Evolutionary conservation across 352 stramenopile genomes (phyloP).

Genomic region (Pythium dissotocum): DNA sequence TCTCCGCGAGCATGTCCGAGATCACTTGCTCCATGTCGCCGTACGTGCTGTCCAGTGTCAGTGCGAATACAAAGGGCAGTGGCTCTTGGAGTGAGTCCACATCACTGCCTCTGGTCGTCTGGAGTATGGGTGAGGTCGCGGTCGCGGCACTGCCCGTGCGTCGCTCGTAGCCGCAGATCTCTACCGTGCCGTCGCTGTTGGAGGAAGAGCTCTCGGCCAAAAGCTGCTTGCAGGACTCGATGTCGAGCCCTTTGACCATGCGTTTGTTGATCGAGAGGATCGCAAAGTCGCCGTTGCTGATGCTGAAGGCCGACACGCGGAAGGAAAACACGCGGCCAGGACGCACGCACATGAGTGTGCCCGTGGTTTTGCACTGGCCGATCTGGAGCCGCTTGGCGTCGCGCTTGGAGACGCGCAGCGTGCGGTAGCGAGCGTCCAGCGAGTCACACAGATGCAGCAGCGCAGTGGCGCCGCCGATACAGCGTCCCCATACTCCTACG

Average conservation of each 20-base stretch:
- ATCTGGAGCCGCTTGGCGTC: slow-evolving; percentile 46
- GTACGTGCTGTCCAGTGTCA: slow-evolving; percentile 65
- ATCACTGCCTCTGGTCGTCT: neutral
- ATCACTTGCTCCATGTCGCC: slow-evolving; percentile 80
- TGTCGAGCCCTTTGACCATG: slow-evolving; percentile 43
- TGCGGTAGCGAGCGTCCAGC: slow-evolving; percentile 50
- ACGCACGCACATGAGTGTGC: slow-evolving; percentile 51
- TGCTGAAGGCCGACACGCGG: slow-evolving; percentile 57
- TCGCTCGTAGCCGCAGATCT: slow-evolving; percentile 34
- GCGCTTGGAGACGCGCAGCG: slow-evolving; percentile 36
- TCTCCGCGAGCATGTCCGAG: slow-evolving; percentile 69
- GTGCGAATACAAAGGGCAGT: slow-evolving; percentile 51
- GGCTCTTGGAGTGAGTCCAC: neutral
- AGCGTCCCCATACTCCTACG: slow-evolving; percentile 67
- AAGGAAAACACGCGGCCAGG: slow-evolving; percentile 47
- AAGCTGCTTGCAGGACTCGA: slow-evolving; percentile 37
- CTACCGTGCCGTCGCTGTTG: slow-evolving; percentile 17
- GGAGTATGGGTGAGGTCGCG: neutral
- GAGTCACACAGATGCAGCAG: slow-evolving; percentile 55
- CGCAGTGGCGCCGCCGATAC: slow-evolving; percentile 56
- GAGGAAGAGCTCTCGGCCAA: slow-evolving; percentile 28
- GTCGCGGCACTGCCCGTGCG: slow-evolving; percentile 1
- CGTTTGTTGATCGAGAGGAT: slow-evolving; percentile 58
- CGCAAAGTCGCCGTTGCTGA: slow-evolving; percentile 64
- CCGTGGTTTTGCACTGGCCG: slow-evolving; percentile 41